Evolutionary conservation across 78 protist species (phyloP).

Genomic region (Cavenderia fasciculata): DNA sequence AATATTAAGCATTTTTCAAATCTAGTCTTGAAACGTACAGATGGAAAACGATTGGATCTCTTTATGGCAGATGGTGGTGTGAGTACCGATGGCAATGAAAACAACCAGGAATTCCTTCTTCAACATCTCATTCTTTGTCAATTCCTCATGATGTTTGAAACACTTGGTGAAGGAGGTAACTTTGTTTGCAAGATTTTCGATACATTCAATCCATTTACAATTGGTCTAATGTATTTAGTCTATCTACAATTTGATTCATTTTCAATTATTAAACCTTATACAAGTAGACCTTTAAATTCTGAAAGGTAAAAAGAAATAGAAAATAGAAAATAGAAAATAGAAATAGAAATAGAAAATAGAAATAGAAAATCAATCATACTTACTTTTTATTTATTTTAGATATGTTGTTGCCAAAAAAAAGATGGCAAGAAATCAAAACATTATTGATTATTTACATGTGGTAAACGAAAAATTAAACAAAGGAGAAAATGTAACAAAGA

Average conservation of each 20-base stretch:
- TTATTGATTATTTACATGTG: constrained; percentile 7
- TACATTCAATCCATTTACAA: constrained; percentile 86
- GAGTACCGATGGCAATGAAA: constrained; percentile 82
- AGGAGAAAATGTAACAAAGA: constrained; percentile 3
- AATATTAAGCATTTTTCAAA: constrained; percentile 79
- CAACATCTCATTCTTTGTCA: constrained; percentile 89
- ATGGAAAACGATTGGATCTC: constrained; percentile 80
- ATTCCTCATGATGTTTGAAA: constrained; percentile 73
- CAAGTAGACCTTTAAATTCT: constrained; percentile 94
- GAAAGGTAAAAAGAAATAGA: constrained; percentile 83
- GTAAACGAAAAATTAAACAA: constrained; percentile 23
- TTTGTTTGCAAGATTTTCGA: constrained; percentile 95
- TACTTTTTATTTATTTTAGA: background rate
- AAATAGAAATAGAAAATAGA: background rate
- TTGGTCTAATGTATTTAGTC: constrained; percentile 82
- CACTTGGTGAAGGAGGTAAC: constrained; percentile 84
- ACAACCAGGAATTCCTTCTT: constrained; percentile 82
- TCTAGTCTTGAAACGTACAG: constrained; percentile 44
- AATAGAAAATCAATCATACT: background rate
- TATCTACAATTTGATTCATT: constrained; percentile 79
- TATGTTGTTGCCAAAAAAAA: constrained; percentile 52
- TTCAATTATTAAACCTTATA: constrained; percentile 89
- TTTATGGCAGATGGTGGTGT: constrained; percentile 89
- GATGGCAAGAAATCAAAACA: background rate
- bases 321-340: background rate